Evolutionary conservation across 148 eudicot species (phyloP).

Genomic region (Rhododendron kiyosumense): DNA sequence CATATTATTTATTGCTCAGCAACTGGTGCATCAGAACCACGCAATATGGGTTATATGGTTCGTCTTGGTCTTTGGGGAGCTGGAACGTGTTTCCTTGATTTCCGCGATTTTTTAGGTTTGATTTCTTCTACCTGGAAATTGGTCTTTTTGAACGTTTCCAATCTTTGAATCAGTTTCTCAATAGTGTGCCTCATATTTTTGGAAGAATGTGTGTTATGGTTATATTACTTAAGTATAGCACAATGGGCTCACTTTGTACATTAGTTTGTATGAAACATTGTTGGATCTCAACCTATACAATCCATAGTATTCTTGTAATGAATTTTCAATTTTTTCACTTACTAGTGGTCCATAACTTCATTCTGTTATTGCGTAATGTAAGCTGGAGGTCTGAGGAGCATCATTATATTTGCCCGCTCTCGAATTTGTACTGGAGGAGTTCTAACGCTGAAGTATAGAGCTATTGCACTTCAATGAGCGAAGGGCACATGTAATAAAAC

Average conservation of each 20-base stretch:
- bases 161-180: not conserved
- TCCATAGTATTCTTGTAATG: not conserved
- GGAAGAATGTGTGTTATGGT: not conserved
- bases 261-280: not conserved
- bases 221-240: not conserved
- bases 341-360: not conserved
- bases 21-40: constrained; percentile 99
- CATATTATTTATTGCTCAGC: constrained; percentile 97
- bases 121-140: not conserved
- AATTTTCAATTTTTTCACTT: not conserved
- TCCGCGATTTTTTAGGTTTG: constrained; percentile 83
- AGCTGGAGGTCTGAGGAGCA: not conserved
- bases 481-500: not conserved
- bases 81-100: constrained; percentile 74
- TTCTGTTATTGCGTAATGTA: not conserved
- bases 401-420: not conserved
- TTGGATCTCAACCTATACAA: not conserved
- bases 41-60: constrained; percentile 98
- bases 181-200: not conserved
- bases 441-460: not conserved
- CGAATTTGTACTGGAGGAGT: not conserved
- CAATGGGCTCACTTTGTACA: not conserved
- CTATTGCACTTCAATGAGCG: not conserved
- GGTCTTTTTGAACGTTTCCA: not conserved
- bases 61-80: constrained; percentile 99